Evolutionary conservation across 1,284 basidiomycete species (phyloP), one percentile per base, ranked within the genome.

Genomic region (Sutorius eximius): DNA sequence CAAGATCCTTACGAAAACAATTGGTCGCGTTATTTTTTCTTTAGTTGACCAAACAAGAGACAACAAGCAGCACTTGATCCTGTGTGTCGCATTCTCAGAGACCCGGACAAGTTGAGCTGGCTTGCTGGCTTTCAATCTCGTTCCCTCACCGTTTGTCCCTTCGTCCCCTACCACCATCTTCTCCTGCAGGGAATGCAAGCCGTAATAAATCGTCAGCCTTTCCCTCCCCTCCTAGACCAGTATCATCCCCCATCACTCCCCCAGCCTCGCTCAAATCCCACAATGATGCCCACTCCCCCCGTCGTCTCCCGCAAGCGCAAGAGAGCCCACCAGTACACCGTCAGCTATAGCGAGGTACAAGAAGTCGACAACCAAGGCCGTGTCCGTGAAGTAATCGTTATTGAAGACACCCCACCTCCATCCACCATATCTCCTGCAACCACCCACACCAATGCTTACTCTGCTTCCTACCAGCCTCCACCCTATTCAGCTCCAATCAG

Each of bases 341-440:
- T 91, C 71, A 86, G 81, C 74, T 91, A 91, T 76, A 89, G 85
- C 67, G 89, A 91, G 69, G 87, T 91, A 37, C 85, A 91, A 62
- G 90, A 92, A 72, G 80, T 90, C 68, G 89, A 92, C 72, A 79
- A 77, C 64, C 75, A 85, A 49, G 89, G 90, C 61, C 77, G 79
- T 61, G 77, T 89, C 42, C 78, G 90, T 49, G 90, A 93, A 70
- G 87, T 92, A 65, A 91, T 93, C 72, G 86, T 93, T 63, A 91
- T 93, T 70, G 90, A 92, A 63, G 90, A 93, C 75, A 91, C 90
- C 46, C 90, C 81, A 10, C 89, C 89, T 48, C 85, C 87, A 52
- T 82, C 85, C 51, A 89, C 89, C 49, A 81, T 86, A 67, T 89
- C 88, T 52, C 86, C 88, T 55, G 81, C 87, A 53, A 83, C 82